phyloP scores from a whole-genome alignment of 1,139 yeast species.

The Blastobotrys niveus region DNA sequence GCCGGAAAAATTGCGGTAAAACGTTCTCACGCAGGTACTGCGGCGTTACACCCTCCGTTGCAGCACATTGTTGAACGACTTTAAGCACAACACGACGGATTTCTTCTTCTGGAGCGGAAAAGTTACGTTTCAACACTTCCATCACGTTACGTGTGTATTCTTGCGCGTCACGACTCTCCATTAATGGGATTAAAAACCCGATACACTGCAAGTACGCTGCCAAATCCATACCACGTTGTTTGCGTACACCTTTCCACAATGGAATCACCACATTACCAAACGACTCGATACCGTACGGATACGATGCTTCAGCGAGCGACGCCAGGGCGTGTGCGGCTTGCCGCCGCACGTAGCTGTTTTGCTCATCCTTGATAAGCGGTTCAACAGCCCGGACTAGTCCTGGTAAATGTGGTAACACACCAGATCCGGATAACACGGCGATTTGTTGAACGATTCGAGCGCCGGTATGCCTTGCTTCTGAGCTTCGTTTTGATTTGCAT shows the following conservation, averaged over 20 bases:
- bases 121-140: conserved; percentile 62
- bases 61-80: conserved; percentile 54
- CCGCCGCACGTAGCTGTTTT: conserved; percentile 55
- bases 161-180: conserved; percentile 78
- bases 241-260: conserved; percentile 71
- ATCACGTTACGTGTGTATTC: conserved; percentile 74
- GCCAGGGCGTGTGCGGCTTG: conserved; percentile 69
- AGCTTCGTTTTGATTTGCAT: conserved; percentile 67
- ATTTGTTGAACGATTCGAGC: conserved; percentile 71
- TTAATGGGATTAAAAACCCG: conserved; percentile 76
- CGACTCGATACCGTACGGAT: conserved; percentile 88
- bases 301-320: conserved; percentile 75
- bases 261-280: conserved; percentile 71
- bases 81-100: conserved; percentile 70
- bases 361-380: conserved; percentile 65
- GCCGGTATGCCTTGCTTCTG: conserved; percentile 90
- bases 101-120: conserved; percentile 80
- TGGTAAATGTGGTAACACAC: conserved; percentile 67
- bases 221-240: conserved; percentile 71
- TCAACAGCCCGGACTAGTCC: conserved; percentile 58
- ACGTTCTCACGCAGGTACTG: conserved; percentile 46
- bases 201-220: conserved; percentile 74
- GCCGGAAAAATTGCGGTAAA: conserved; percentile 57
- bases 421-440: conserved; percentile 63
- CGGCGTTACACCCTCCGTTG: conserved; percentile 48